These are phyloP conservation scores for Naganishia onofrii DNA, from an alignment of 768 basidiomycete genomes.

Conservation along the genomic window DNA sequence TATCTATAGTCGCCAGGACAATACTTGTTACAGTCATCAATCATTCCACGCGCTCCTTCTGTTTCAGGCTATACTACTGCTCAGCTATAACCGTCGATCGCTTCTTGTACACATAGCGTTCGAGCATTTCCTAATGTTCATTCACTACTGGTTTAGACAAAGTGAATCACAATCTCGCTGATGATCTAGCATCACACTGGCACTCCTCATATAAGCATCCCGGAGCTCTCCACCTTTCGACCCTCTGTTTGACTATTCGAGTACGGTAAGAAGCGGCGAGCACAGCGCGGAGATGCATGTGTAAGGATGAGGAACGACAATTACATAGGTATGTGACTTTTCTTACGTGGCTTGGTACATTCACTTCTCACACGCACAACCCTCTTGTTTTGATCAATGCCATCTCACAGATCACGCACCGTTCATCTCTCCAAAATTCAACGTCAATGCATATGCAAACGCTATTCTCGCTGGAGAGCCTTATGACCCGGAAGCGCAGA, in stretches of 20 bases:
- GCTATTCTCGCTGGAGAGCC: conserved; percentile 78
- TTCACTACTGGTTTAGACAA: too few species aligned
- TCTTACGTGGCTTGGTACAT: neutral
- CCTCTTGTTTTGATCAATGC: neutral
- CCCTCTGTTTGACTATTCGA: neutral
- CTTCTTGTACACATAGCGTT: too few species aligned
- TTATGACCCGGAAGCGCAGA: conserved; percentile 59
- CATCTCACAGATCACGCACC: conserved; percentile 62
- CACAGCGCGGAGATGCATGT: neutral
- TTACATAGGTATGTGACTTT: conserved; percentile 21
- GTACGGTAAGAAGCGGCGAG: neutral
- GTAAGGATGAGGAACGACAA: conserved; percentile 20
- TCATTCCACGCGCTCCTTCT: neutral
- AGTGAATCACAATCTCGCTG: too few species aligned
- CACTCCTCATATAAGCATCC: neutral
- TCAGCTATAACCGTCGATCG: too few species aligned
- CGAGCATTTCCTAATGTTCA: too few species aligned
- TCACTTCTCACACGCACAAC: neutral
- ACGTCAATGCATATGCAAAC: conserved; percentile 86
- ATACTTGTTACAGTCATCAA: too few species aligned
- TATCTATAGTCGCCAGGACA: too few species aligned
- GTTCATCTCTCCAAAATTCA: conserved; percentile 73
- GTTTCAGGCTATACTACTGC: neutral
- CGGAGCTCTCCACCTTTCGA: neutral
- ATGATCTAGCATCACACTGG: too few species aligned